Conservation (phyloP, 805 yeast species). For the Naumovozyma castellii region DNA sequence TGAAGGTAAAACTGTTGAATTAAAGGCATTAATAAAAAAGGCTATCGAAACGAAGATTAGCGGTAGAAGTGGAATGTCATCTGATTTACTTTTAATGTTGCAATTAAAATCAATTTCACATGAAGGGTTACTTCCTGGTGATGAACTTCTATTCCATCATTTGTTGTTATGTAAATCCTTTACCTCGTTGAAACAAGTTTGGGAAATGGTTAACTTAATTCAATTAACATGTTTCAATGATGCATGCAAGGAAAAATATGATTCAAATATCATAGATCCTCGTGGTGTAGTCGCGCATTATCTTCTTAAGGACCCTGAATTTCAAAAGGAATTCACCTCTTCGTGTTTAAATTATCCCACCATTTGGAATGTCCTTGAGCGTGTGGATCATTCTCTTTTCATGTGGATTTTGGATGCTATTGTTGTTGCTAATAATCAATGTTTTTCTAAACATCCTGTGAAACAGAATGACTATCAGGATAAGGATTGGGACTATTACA, state of each 20-base stretch:
- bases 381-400: constrained; percentile 26
- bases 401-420: constrained; percentile 30
- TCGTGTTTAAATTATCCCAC: constrained; percentile 25
- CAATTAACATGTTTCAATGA: constrained; percentile 29
- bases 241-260: constrained; percentile 22
- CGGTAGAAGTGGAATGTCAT: constrained; percentile 10
- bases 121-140: constrained; percentile 30
- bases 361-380: constrained; percentile 27
- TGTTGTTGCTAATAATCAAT: constrained; percentile 27
- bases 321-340: constrained; percentile 26
- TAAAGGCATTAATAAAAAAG: constrained; percentile 13
- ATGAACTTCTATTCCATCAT: constrained; percentile 29
- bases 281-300: constrained; percentile 28
- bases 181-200: constrained; percentile 15
- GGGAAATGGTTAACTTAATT: constrained; percentile 27
- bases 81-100: constrained; percentile 24
- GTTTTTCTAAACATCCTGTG: constrained; percentile 29
- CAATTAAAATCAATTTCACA: constrained; percentile 31
- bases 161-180: constrained; percentile 18
- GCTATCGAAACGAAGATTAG: constrained; percentile 14
- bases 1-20: constrained; percentile 24
- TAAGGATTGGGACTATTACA: constrained; percentile 25
- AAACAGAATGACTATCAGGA: constrained; percentile 14
- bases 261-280: constrained; percentile 23
- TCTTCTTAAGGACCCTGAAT: constrained; percentile 24